Evolutionary conservation across 2,329 filamentous ascomycete species (phyloP), one percentile per base, ranked within the genome.

Genomic region (Claviceps sp.): DNA sequence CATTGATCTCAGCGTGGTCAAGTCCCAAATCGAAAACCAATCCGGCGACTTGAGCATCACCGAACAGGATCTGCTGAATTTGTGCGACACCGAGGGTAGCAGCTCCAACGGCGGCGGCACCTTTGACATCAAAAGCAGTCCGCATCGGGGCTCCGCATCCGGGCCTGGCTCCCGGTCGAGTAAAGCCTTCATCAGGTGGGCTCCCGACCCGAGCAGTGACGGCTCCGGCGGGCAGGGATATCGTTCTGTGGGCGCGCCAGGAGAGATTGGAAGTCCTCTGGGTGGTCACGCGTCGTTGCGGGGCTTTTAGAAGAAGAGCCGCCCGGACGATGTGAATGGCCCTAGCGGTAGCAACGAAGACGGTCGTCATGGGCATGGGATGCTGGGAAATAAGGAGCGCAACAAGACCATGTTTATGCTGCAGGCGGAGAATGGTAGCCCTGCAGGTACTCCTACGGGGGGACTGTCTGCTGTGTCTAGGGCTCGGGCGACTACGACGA

Each of bases 61-160:
- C 57, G 66, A 81, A 72, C 62, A 75, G 26, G 90, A 96, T 61
- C 75, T 97, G 59, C 75, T 91, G 41, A 82, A 87, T 53, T 84
- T 94, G 54, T 93, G 87, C 65, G 91, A 97, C 61, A 95, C 91
- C 0, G 88, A 95, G 64, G 93, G 93, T 53, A 94, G 85, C 60
- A 65, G 72, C 2, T 81, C 84, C 54, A 97, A 97, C 61, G 93
- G 93, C 46, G 91, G 91, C 45, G 93, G 93, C n/a, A 84, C 78
- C 26, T 94, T 98, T 62, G 81, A 86, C 37, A 75, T 86, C 56
- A 78, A 76, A 55, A 73, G 76, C 41, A 77, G 80, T n/a, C 16
- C 48, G 55, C 55, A n/a, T 54, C 52, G 34, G 71, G 61, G 1
- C 57, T 65, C 40, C 59, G 60, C 6, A 74, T 84, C 49, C 72